Evolutionary conservation across 768 basidiomycete species (phyloP).

Genomic region (Tylopilus rubrobrunneus): DNA sequence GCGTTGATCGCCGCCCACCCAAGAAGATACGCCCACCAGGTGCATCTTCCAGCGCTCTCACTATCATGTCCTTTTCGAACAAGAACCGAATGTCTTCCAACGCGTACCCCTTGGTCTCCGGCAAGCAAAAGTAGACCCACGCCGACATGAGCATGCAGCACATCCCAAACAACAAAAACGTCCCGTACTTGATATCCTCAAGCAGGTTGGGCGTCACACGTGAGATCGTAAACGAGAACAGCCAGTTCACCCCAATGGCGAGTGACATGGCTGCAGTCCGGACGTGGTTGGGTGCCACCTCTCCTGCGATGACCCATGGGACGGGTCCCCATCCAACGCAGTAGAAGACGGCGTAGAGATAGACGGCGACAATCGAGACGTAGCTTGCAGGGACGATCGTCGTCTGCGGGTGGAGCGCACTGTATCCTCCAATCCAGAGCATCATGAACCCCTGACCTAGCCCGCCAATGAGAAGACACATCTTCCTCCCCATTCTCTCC

Average conservation of each 20-base stretch:
- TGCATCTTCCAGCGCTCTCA: slow-evolving; percentile 34
- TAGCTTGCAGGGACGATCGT: slow-evolving; percentile 33
- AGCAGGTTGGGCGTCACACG: slow-evolving; percentile 39
- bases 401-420: slow-evolving; percentile 27
- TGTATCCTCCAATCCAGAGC: slow-evolving; percentile 37
- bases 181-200: slow-evolving; percentile 27
- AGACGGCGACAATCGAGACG: slow-evolving; percentile 37
- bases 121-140: slow-evolving; percentile 37
- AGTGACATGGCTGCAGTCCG: slow-evolving; percentile 33
- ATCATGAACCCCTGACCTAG: slow-evolving; percentile 42
- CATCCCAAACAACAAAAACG: slow-evolving; percentile 32
- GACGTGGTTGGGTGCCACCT: slow-evolving; percentile 38
- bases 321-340: slow-evolving; percentile 31
- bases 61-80: slow-evolving; percentile 32
- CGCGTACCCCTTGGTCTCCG: slow-evolving; percentile 39
- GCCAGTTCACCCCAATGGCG: slow-evolving; percentile 33
- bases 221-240: slow-evolving; percentile 35
- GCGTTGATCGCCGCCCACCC: slow-evolving; percentile 20
- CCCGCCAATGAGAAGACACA: slow-evolving; percentile 46
- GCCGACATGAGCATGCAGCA: slow-evolving; percentile 31
- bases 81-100: slow-evolving; percentile 38
- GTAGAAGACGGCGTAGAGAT: slow-evolving; percentile 37
- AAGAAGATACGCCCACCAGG: slow-evolving; percentile 32
- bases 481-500: slow-evolving; percentile 47
- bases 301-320: slow-evolving; percentile 32